A percentile compares a stretch with the other conserved stretches of the same genome.
Conservation (phyloP, 257 asterid genomes). For the Solanum dulcamara region DNA sequence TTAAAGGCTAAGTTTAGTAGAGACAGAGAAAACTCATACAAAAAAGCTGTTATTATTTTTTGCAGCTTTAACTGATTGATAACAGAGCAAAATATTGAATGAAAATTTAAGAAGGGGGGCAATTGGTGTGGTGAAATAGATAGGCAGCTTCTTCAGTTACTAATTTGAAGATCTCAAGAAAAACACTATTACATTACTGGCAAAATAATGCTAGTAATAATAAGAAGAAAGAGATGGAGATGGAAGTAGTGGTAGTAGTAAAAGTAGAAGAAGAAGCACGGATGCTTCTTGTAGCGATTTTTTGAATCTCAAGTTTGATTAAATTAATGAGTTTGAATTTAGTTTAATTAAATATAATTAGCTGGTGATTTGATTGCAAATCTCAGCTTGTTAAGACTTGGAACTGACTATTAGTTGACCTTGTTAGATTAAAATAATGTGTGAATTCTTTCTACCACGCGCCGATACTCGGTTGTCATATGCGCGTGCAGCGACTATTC, state of each 20-base stretch:
- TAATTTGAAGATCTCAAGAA: conserved; percentile 67
- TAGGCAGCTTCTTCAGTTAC: conserved; percentile 42
- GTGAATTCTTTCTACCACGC: not conserved
- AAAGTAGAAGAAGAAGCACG: conserved; percentile 37
- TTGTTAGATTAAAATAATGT: not conserved
- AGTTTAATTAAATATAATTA: not conserved
- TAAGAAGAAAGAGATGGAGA: not conserved
- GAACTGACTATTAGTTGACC: conserved; percentile 52
- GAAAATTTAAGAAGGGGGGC: not conserved
- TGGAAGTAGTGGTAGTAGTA: not conserved
- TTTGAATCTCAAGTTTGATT: conserved; percentile 70
- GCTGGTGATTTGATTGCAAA: conserved; percentile 25
- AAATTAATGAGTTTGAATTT: conserved; percentile 12
- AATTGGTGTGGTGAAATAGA: conserved; percentile 22
- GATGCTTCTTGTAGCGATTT: conserved; percentile 47
- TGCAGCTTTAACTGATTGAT: not conserved
- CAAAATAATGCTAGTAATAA: not conserved
- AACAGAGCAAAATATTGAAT: not conserved
- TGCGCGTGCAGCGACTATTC: not conserved
- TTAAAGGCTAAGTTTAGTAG: not conserved
- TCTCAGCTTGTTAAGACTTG: conserved; percentile 36
- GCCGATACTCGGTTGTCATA: not conserved
- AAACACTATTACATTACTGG: not conserved
- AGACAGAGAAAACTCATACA: not conserved
- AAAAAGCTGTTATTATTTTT: not conserved